Percentiles rank a stretch among this genome's conserved stretches.
These are phyloP conservation scores for Aspergillus bertholletiae DNA, from an alignment of 495 filamentous ascomycete species.

Conservation along the genomic window DNA sequence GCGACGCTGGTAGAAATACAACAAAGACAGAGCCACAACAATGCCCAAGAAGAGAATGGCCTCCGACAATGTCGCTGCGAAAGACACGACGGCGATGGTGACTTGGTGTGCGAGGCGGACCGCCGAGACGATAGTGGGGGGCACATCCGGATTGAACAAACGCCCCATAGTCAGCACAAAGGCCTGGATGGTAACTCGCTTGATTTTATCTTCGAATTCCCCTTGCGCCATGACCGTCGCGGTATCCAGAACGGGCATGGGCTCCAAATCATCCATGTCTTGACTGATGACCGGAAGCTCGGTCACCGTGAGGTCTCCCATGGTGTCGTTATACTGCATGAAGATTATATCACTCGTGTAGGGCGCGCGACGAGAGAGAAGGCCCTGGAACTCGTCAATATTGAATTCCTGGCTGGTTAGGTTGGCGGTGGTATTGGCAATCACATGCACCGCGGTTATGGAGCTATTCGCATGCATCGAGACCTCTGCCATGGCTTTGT, in stretches of 20 bases:
- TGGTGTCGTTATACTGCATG: slow-evolving; percentile 28
- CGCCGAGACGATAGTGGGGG: slow-evolving; percentile 22
- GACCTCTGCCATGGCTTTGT: slow-evolving; percentile 27
- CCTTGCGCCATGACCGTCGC: slow-evolving; percentile 29
- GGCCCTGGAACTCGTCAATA: slow-evolving; percentile 32
- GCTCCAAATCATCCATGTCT: slow-evolving; percentile 31
- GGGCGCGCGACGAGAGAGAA: slow-evolving; percentile 31
- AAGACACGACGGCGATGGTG: slow-evolving; percentile 30
- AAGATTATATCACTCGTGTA: slow-evolving; percentile 42
- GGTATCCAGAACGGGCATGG: slow-evolving; percentile 31
- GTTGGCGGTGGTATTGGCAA: slow-evolving; percentile 13
- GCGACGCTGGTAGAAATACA: slow-evolving; percentile 29
- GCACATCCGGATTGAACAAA: slow-evolving; percentile 31
- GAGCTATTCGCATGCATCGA: slow-evolving; percentile 43
- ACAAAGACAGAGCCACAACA: slow-evolving; percentile 23
- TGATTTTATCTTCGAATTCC: slow-evolving; percentile 31
- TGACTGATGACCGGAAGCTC: slow-evolving; percentile 38
- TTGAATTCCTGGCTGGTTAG: slow-evolving; percentile 29
- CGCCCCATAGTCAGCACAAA: slow-evolving; percentile 36
- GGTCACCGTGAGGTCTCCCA: slow-evolving; percentile 26
- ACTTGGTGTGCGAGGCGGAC: slow-evolving; percentile 25
- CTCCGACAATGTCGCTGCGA: slow-evolving; percentile 33
- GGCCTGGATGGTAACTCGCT: slow-evolving; percentile 28
- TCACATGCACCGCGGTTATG: slow-evolving; percentile 25
- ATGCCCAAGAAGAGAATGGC: slow-evolving; percentile 25